Conservation (phyloP, 768 basidiomycete genomes). For the Suillus americanus region DNA sequence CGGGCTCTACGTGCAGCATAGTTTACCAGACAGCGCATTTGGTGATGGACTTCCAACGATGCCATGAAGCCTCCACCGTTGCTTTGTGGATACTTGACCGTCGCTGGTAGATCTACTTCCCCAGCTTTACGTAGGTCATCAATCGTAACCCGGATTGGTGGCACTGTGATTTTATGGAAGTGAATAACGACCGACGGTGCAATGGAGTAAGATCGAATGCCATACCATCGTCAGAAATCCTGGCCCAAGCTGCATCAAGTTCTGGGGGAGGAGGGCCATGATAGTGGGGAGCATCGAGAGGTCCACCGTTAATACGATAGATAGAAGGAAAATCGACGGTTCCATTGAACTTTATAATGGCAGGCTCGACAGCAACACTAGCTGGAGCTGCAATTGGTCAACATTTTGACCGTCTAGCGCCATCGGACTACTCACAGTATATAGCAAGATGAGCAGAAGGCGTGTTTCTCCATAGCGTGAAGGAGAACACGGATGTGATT, state of each 20-base stretch:
- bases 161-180: slow-evolving; percentile 2
- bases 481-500: slow-evolving; percentile 1
- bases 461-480: slow-evolving; percentile 8
- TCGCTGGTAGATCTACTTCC: slow-evolving; percentile 1
- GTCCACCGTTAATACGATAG: slow-evolving; percentile 2
- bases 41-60: slow-evolving; percentile 13
- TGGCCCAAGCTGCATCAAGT: not conserved
- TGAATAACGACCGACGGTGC: not conserved
- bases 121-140: slow-evolving; percentile 10
- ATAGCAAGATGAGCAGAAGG: not conserved
- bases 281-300: not conserved
- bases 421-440: not conserved
- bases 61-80: slow-evolving; percentile 14
- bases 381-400: slow-evolving; percentile 8
- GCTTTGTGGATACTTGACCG: slow-evolving; percentile 9
- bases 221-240: slow-evolving; percentile 6
- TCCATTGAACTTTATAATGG: slow-evolving; percentile 6
- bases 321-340: slow-evolving; percentile 4
- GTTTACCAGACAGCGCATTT: slow-evolving; percentile 12
- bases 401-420: not conserved
- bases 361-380: slow-evolving; percentile 12
- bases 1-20: not conserved
- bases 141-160: slow-evolving; percentile 4
- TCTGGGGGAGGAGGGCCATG: not conserved
- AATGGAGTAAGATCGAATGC: not conserved